Evolutionary conservation across 1,284 basidiomycete genomes (phyloP), one percentile per base, ranked within the genome.

Genomic region (Apiotrichum akiyoshidainum): DNA sequence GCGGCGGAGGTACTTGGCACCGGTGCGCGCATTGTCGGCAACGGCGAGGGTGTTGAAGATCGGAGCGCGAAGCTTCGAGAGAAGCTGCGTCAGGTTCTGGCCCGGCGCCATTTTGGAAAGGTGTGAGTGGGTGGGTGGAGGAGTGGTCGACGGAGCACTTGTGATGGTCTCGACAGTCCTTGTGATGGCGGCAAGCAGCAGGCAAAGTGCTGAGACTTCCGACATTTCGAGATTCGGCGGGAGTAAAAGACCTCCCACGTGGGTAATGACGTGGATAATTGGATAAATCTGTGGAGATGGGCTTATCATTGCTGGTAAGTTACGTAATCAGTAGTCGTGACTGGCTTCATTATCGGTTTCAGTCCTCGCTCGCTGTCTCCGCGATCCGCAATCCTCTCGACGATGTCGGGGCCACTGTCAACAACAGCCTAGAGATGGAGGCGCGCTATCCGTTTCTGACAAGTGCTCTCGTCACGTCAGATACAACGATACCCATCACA

Each of bases 11-110:
- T 92, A 89, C 77, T 93, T 93, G 21, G 88, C 86, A 37, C 91
- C 91, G 0, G 88, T 91, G 31, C 91, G 86, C 9, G 84, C 73
- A 45, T 84, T 85, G 6, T 82, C 83, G 0, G 90, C 90, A 76
- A 93, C 94, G 76, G 87, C 90, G 3, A 87, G 82, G 7, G 90
- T 92, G 73, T 90, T 84, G 74, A 94, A 94, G 56, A 95, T 84
- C 16, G 66, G 65, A 31, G 75, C 73, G 21, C 73, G 76, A 35
- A 77, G 60, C 39, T 65, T 59, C 6, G 69, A 66, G 57, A 76
- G 69, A 39, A 72, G 58, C 33, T 61, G 53, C 52, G 63, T 65
- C 19, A 75, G 59, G 42, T 57, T 63, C 17, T 31, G 26, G 26
- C 34, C 34, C 21, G 59, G 41, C 34, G 59, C 42, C 64, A 63